Percentiles rank a stretch among this genome's conserved stretches.
These are phyloP conservation scores for Obelidium mucronatum DNA, from an alignment of 192 early-diverging fungal species.

Conservation along the genomic window DNA sequence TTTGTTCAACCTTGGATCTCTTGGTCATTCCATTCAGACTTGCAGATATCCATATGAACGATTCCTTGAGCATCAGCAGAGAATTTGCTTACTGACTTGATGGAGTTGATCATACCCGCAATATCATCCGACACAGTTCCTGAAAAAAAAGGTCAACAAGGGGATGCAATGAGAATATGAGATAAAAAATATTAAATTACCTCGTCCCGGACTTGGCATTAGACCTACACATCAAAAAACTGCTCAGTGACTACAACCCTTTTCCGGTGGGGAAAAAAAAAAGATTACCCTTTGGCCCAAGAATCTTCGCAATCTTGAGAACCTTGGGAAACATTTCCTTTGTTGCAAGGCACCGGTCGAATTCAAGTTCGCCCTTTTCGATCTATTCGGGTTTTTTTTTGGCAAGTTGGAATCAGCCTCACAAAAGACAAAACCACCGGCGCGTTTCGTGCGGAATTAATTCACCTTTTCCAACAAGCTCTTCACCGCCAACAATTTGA, in stretches of 20 bases:
- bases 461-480: conserved; percentile 77
- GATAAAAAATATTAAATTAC: conserved; percentile 28
- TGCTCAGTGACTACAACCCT: not conserved
- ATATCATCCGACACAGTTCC: conserved; percentile 84
- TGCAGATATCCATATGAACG: conserved; percentile 60
- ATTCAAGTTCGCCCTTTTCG: conserved; percentile 65
- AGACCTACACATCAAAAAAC: conserved; percentile 51
- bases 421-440: conserved; percentile 11
- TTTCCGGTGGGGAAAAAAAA: not conserved
- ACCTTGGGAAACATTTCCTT: conserved; percentile 89
- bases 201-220: conserved; percentile 82
- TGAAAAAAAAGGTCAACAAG: conserved; percentile 25
- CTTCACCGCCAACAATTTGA: conserved; percentile 83
- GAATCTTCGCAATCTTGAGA: conserved; percentile 83
- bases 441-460: conserved; percentile 18
- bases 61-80: conserved; percentile 75
- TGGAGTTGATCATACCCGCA: conserved; percentile 61
- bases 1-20: conserved; percentile 43
- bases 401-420: too few species aligned
- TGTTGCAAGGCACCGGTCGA: conserved; percentile 89
- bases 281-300: conserved; percentile 80
- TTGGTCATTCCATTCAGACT: conserved; percentile 42
- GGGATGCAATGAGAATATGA: not conserved
- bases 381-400: conserved; percentile 43
- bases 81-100: conserved; percentile 78